Percentiles rank a stretch among this genome's conserved stretches.
phyloP scores from a whole-genome alignment of 2,329 filamentous ascomycete genomes.

The Epichloe sp. region DNA sequence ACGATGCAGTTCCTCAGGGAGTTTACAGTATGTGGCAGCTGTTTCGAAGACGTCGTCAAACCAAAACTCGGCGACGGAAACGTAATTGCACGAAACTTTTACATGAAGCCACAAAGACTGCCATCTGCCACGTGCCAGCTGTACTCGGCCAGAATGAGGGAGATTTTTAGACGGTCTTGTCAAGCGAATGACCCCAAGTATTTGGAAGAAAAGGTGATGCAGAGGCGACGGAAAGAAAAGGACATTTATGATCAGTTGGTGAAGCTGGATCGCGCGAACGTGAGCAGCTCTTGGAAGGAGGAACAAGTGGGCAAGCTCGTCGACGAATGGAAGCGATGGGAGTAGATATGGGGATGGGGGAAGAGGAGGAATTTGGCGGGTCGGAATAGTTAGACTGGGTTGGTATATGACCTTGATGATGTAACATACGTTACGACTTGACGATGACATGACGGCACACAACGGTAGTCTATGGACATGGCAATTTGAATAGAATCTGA shows the following conservation, averaged over 20 bases:
- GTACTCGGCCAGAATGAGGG: conserved; percentile 68
- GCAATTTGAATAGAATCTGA: background rate
- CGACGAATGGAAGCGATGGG: conserved; percentile 44
- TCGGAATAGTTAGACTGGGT: background rate
- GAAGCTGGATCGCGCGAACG: conserved; percentile 24
- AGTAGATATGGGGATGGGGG: conserved; percentile 23
- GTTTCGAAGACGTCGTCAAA: conserved; percentile 67
- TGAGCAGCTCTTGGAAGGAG: conserved; percentile 25
- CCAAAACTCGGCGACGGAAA: conserved; percentile 44
- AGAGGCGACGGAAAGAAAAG: conserved; percentile 46
- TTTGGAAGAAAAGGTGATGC: conserved; percentile 42
- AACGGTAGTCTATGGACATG: background rate
- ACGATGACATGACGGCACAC: conserved; percentile 2
- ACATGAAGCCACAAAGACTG: conserved; percentile 43
- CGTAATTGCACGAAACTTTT: conserved; percentile 52
- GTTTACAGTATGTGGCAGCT: conserved; percentile 77
- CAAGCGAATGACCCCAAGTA: conserved; percentile 52
- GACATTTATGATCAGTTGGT: conserved; percentile 43
- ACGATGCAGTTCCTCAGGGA: conserved; percentile 62
- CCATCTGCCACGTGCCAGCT: conserved; percentile 56
- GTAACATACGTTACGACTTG: background rate
- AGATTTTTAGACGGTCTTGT: conserved; percentile 55
- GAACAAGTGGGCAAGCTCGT: conserved; percentile 34
- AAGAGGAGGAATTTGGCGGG: background rate
- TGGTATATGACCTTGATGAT: background rate